Percentiles rank a stretch among this genome's conserved stretches.
Evolutionary conservation across 805 yeast species (phyloP).

Genomic region (Zygotorulaspora sp.): DNA sequence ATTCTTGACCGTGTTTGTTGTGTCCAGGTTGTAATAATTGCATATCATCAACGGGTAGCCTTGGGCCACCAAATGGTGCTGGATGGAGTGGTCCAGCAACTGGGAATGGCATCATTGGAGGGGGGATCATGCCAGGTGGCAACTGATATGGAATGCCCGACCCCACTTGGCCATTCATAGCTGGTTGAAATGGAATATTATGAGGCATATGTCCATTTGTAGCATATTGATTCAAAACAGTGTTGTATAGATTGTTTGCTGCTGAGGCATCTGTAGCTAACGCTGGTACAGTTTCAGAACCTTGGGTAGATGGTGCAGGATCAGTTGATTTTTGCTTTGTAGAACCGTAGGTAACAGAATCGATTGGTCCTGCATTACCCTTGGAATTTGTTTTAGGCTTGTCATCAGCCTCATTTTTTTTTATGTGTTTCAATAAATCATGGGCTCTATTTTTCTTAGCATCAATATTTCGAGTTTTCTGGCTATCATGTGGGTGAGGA

Average conservation of each 20-base stretch:
- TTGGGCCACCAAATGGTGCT: no score
- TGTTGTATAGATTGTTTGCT: slow-evolving; percentile 33
- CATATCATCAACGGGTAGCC: no score
- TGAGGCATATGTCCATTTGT: slow-evolving; percentile 9
- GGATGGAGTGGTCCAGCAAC: slow-evolving; percentile 19
- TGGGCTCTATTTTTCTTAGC: slow-evolving; percentile 36
- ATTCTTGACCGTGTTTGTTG: no score
- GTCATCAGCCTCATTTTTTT: slow-evolving; percentile 27
- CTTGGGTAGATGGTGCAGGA: slow-evolving; percentile 4
- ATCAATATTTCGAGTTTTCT: slow-evolving; percentile 28
- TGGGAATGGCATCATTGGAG: slow-evolving; percentile 14
- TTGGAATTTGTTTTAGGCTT: slow-evolving; percentile 1
- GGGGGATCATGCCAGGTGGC: slow-evolving; percentile 22
- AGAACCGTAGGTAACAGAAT: background rate
- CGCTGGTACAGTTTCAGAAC: background rate
- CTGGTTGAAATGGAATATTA: slow-evolving; percentile 11
- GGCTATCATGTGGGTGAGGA: slow-evolving; percentile 8
- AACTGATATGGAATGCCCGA: slow-evolving; percentile 30
- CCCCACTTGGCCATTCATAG: slow-evolving; percentile 6
- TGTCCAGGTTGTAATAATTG: no score
- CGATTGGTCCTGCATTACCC: background rate
- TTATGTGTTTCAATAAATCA: slow-evolving; percentile 44
- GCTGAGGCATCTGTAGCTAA: slow-evolving; percentile 9
- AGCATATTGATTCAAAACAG: slow-evolving; percentile 32
- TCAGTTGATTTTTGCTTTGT: background rate